Evolutionary conservation across 2,329 filamentous ascomycete genomes (phyloP), one percentile per base, ranked within the genome.

Genomic region (Epichloe brachyelytri): DNA sequence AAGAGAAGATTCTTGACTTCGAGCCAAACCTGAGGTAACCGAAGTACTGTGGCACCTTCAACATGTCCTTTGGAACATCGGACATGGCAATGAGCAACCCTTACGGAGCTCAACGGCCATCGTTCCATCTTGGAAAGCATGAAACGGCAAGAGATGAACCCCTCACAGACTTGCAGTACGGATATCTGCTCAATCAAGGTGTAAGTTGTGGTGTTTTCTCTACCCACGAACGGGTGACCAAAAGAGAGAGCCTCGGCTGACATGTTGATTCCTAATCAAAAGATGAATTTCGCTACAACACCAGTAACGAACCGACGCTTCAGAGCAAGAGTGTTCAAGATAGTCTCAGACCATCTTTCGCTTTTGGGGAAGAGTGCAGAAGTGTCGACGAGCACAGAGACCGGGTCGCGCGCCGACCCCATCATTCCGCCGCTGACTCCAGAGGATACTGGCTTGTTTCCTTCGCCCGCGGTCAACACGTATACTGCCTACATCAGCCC

Each of bases 211-310:
- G 10, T 36, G 38, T 17, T 22, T 17, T 17, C 48, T 40, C n/a
- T 36, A n/a, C 10, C 33, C 30, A n/a, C 45, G 12, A 22, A 20
- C 30, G 15, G 17, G 34, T 34, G 34, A 20, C 43, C n/a, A 12
- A 34, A n/a, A 34, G 15, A 19, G 8, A 30, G 12, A 39, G 20
- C n/a, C 17, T 19, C n/a, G 43, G 30, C 51, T 50, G 36, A 51
- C 44, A 30, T 30, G 30, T 30, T 30, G n/a, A 11, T 5, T 26
- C 14, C 15, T 4, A 2, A 6, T 43, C 14, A 47, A 39, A 40
- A 90, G 85, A 88, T 91, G 71, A 80, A 83, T 62, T 87, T 89
- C 71, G 76, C 86, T 56, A 90, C 86, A 4, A 82, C 81, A 17
- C 84, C 86, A 48, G 83, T 94, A 63, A 91, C 86, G 39, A 93